Evolutionary conservation across 2,329 filamentous ascomycete species (phyloP).

Genomic region (Rutstroemia sp.): DNA sequence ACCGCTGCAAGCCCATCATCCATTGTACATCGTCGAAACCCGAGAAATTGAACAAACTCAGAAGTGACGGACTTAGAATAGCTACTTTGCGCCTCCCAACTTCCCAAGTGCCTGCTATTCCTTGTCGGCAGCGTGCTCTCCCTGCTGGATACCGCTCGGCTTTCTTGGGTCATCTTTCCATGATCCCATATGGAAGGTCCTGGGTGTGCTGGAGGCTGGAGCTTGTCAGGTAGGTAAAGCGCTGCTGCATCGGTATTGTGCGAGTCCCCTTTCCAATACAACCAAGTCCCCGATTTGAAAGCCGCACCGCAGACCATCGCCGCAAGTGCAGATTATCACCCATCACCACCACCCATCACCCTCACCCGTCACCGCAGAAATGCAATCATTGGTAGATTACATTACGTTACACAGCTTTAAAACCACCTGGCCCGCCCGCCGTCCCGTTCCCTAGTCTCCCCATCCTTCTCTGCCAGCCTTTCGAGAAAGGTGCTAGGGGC

Average conservation of each 20-base stretch:
- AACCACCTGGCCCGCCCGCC: not conserved
- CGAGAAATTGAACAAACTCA: not conserved
- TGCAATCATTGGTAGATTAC: not conserved
- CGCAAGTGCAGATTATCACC: no score
- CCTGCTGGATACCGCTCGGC: not conserved
- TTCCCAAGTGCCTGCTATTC: slow-evolving; percentile 3
- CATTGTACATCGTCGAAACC: slow-evolving; percentile 3
- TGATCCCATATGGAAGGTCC: not conserved
- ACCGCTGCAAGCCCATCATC: not conserved
- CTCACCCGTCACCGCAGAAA: not conserved
- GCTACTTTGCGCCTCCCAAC: not conserved
- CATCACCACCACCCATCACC: no score
- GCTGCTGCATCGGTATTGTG: no score
- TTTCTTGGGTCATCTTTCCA: slow-evolving; percentile 5
- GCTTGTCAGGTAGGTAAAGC: not conserved
- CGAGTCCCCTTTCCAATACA: not conserved
- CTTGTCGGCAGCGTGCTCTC: slow-evolving; percentile 3
- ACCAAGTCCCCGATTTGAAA: not conserved
- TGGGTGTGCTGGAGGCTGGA: not conserved
- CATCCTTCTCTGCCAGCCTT: not conserved
- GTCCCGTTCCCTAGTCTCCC: not conserved
- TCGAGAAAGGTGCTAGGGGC: not conserved
- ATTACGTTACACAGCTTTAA: not conserved
- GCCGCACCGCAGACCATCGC: not conserved
- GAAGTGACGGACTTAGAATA: not conserved